These are phyloP conservation scores for Stylonectria norvegica DNA, from an alignment of 2,329 filamentous ascomycete genomes.

Conservation along the genomic window DNA sequence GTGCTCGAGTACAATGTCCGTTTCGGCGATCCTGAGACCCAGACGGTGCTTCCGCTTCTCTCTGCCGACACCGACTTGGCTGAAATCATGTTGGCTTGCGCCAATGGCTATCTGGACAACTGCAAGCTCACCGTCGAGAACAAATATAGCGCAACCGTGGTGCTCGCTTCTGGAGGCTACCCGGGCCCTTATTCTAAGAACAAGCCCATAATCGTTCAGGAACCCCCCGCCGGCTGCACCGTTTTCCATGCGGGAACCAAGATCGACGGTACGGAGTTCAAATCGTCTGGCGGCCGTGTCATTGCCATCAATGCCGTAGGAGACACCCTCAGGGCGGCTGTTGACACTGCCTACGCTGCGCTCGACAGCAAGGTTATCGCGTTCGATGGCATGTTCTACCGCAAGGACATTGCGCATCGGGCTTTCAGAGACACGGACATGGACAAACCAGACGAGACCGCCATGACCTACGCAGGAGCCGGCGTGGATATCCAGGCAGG, in stretches of 20 bases:
- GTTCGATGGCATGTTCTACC: conserved; percentile 87
- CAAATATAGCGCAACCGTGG: conserved; percentile 82
- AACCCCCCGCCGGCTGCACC: conserved; percentile 47
- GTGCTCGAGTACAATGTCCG: conserved; percentile 91
- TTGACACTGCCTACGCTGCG: conserved; percentile 82
- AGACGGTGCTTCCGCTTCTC: conserved; percentile 78
- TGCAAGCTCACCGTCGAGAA: conserved; percentile 64
- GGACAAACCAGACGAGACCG: conserved; percentile 44
- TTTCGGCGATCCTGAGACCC: conserved; percentile 89
- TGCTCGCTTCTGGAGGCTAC: conserved; percentile 91
- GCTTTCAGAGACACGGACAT: conserved; percentile 50
- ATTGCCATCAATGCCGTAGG: conserved; percentile 84
- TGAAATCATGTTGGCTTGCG: conserved; percentile 82
- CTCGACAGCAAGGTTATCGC: conserved; percentile 65
- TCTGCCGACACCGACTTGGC: conserved; percentile 78
- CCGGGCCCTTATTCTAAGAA: conserved; percentile 83
- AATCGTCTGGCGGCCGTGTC: conserved; percentile 82
- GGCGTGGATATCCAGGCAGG: conserved; percentile 94
- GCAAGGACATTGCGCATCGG: conserved; percentile 87
- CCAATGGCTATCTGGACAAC: conserved; percentile 68
- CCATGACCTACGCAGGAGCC: conserved; percentile 86
- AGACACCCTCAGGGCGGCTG: conserved; percentile 72
- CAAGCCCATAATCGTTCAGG: conserved; percentile 51
- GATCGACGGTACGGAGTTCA: conserved; percentile 58
- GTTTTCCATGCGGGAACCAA: conserved; percentile 93